phyloP scores from a whole-genome alignment of 2,329 filamentous ascomycete species.

The Aureobasidium sp. region DNA sequence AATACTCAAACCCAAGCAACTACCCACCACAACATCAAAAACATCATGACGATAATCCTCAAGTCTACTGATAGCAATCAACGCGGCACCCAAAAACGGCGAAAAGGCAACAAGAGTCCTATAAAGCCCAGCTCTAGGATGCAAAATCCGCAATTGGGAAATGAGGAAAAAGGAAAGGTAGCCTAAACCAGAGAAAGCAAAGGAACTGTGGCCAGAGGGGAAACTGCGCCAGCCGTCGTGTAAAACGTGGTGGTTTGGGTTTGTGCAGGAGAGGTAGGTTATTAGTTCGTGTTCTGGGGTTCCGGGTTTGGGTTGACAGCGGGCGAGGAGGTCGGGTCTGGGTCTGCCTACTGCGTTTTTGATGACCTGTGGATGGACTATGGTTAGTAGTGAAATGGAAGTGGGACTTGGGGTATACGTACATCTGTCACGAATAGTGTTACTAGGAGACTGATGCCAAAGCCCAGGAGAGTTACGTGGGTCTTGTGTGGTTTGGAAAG shows the following conservation, averaged over 20 bases:
- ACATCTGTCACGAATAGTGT: constrained; percentile 76
- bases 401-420: not conserved
- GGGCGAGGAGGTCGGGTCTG: constrained; percentile 78
- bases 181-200: constrained; percentile 71
- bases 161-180: constrained; percentile 52
- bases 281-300: constrained; percentile 51
- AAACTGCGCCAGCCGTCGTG: constrained; percentile 83
- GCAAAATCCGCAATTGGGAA: constrained; percentile 55
- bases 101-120: constrained; percentile 48
- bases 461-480: constrained; percentile 76
- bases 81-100: constrained; percentile 49
- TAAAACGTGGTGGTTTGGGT: constrained; percentile 59
- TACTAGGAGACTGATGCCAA: constrained; percentile 66
- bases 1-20: constrained; percentile 47
- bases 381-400: not conserved
- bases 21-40: constrained; percentile 54
- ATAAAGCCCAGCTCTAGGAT: constrained; percentile 51
- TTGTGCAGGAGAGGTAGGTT: constrained; percentile 64
- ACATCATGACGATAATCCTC: constrained; percentile 60
- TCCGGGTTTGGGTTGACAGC: constrained; percentile 64
- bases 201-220: constrained; percentile 72
- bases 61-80: constrained; percentile 56
- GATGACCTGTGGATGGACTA: constrained; percentile 45
- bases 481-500: constrained; percentile 66
- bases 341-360: constrained; percentile 84